A percentile compares a stretch with the other conserved stretches of the same genome.
phyloP scores from a whole-genome alignment of 1,284 basidiomycete species.

The Tilletia horrida region DNA sequence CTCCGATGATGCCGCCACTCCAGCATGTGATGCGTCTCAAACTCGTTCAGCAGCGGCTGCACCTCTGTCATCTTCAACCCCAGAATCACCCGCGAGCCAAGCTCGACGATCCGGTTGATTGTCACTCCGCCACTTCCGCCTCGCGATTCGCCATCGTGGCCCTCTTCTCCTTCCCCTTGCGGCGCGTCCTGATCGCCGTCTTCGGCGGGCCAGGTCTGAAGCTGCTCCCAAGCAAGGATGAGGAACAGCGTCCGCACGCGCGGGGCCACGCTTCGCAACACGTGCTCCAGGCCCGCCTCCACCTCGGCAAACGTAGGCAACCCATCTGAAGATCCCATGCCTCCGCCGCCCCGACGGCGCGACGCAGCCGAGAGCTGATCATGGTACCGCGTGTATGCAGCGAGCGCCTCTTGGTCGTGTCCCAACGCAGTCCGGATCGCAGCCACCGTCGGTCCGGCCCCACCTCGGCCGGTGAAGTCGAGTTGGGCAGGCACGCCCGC shows the following conservation, averaged over 20 bases:
- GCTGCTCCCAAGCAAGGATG: conserved; percentile 14
- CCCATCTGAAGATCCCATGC: background rate
- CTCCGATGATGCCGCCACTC: background rate
- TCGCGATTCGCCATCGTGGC: background rate
- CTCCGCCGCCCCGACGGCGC: no score
- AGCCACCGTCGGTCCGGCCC: background rate
- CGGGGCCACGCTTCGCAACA: background rate
- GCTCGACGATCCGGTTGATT: background rate
- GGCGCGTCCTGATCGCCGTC: background rate
- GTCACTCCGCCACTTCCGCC: background rate
- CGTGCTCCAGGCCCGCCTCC: background rate
- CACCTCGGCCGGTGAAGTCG: conserved; percentile 7
- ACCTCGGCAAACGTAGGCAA: background rate
- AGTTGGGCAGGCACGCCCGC: conserved; percentile 1
- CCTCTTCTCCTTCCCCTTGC: background rate
- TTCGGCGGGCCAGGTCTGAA: background rate
- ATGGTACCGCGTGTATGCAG: no score
- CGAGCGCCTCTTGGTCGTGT: no score
- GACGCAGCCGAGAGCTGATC: no score
- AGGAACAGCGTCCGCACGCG: background rate
- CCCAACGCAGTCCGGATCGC: background rate
- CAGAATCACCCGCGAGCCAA: background rate
- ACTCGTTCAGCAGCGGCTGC: background rate
- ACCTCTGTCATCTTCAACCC: background rate
- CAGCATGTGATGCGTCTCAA: conserved; percentile 10